Conservation (phyloP, 345 rosid genomes). For the Ceriops decandra region DNA sequence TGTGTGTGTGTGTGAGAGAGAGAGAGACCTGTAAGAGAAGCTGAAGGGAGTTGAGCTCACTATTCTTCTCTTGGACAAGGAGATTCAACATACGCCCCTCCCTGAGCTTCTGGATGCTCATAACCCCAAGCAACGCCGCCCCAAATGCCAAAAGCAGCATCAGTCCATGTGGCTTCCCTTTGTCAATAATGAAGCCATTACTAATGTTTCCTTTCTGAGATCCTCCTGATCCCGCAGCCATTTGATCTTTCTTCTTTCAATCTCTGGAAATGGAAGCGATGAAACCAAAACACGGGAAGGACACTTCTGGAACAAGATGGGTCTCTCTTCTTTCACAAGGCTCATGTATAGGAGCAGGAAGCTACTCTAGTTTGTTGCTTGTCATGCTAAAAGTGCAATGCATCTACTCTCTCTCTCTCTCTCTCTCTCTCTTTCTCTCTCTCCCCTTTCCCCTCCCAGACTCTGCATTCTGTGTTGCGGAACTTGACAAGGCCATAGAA, state of each 20-base stretch:
- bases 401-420: constrained; percentile 18
- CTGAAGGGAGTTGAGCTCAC: constrained; percentile 42
- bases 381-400: constrained; percentile 35
- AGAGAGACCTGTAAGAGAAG: constrained; percentile 51
- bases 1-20: background rate
- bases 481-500: constrained; percentile 9
- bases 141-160: constrained; percentile 55
- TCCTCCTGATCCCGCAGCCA: constrained; percentile 29
- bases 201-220: constrained; percentile 26
- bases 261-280: background rate
- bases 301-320: background rate
- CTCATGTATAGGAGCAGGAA: background rate
- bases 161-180: constrained; percentile 40
- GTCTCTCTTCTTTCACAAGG: background rate
- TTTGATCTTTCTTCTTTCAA: background rate
- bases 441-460: background rate
- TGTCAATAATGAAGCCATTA: constrained; percentile 8
- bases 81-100: constrained; percentile 53
- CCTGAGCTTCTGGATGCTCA: constrained; percentile 48
- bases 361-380: constrained; percentile 16
- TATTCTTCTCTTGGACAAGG: constrained; percentile 44
- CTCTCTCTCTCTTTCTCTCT: background rate
- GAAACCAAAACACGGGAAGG: background rate
- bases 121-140: constrained; percentile 52
- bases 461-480: background rate